phyloP scores from a whole-genome alignment of 164 flowering plant species.

The Chimonanthus praecox region DNA sequence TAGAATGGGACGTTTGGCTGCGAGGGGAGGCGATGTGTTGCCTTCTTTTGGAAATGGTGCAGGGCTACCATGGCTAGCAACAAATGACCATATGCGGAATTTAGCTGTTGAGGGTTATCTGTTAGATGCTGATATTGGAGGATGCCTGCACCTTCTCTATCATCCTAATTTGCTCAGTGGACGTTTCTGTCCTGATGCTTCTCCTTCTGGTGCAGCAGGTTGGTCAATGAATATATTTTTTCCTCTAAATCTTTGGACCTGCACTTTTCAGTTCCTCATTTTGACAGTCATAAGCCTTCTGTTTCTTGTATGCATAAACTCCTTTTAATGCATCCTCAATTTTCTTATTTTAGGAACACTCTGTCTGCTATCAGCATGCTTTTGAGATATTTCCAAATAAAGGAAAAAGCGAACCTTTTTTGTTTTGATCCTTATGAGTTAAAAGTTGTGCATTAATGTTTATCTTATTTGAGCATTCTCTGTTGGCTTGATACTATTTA shows the following conservation, averaged over 20 bases:
- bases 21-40: conserved; percentile 92
- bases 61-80: conserved; percentile 81
- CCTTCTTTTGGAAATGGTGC: conserved; percentile 91
- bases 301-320: neutral
- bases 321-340: neutral
- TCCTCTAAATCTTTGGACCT: neutral
- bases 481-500: too few species aligned
- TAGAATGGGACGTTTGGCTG: conserved; percentile 83
- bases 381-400: too few species aligned
- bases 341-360: neutral
- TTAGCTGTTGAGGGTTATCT: conserved; percentile 71
- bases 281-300: neutral
- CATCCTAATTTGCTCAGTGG: conserved; percentile 92
- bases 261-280: neutral
- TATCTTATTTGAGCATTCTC: too few species aligned
- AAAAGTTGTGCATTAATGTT: too few species aligned
- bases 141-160: conserved; percentile 82
- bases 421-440: too few species aligned
- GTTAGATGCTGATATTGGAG: conserved; percentile 87
- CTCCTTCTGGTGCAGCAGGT: conserved; percentile 94
- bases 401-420: too few species aligned
- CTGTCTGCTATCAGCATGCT: too few species aligned
- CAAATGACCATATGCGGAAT: conserved; percentile 54
- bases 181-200: conserved; percentile 97
- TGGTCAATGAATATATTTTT: conserved; percentile 7